Evolutionary conservation across 2,329 filamentous ascomycete genomes (phyloP), one percentile per base, ranked within the genome.

Genomic region (Xylaria arbuscula): DNA sequence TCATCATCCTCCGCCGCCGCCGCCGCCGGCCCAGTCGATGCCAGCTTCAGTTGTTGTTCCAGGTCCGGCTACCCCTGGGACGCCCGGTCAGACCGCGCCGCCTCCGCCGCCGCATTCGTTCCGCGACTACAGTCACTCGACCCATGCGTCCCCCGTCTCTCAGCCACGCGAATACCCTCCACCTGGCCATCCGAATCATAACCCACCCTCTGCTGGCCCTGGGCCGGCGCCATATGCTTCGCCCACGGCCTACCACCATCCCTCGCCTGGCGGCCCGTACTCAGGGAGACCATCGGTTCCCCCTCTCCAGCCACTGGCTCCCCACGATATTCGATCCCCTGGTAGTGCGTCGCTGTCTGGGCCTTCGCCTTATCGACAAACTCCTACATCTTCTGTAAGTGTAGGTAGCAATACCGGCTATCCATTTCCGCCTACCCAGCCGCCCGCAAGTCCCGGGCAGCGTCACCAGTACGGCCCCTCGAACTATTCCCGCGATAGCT

Each of bases 281-380:
- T 61, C 80, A 3, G 73, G 69, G 11, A 73, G 78, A 48, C 77
- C 76, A 50, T 74, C 75, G 36, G 76, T 76, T 15, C 76, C 77
- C 68, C 76, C 84, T 24, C 79, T 86, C 42, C 86, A 87, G 70
- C 80, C 83, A 19, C 71, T 83, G 3, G 77, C 78, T 54, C 73
- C 83, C 50, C 83, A 83, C 74, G 85, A 88, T 74, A 72, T 80
- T 67, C 83, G 86, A 66, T 88, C 87, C 15, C 86, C 87, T 19
- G 81, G 82, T 72, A 80, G 81, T 65, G 78, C 75, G 34, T 79
- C 83, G 19, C 79, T 82, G 57, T 80, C 84, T 22, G 80, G 78
- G 2, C 83, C 81, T 5, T 85, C 84, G 3, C 82, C 86, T 1
- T 87, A 87, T 72, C 83, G 85, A 62, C 82, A 84, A 32, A 84